Evolutionary conservation across 2,329 filamentous ascomycete genomes (phyloP), one percentile per base, ranked within the genome.

Genomic region (Mycosphaerella arachidis): DNA sequence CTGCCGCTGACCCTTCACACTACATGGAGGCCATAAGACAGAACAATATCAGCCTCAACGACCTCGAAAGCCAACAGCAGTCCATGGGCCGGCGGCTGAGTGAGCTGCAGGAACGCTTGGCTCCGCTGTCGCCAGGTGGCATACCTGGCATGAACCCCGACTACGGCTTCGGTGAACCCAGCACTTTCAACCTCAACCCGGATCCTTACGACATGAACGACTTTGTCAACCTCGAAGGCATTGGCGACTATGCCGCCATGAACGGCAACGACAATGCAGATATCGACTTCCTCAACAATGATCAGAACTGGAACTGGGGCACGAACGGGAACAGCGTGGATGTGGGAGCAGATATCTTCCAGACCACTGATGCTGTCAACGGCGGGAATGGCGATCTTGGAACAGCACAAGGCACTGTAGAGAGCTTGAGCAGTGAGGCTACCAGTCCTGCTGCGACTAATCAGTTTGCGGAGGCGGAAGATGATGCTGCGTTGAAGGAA

Each of bases 31-130:
- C 86, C 43, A 83, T 94, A 63, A 84, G 81, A 50, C 84, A 84
- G 61, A 92, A 88, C 4, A 83, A 88, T 30, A 90, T 94, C 55
- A 83, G 89, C 31, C 81, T 97, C 1, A 85, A 90, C 63, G 87
- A 87, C 48, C 80, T 96, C 68, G 90, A 95, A 71, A 84, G 93
- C 61, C 92, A 96, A 69, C 86, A 89, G 61, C 82, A 63, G 30
- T 46, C 54, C 20, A 55, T 63, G 27, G 61, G 58, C 7, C 27
- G 50, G 30, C 20, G 50, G n/a, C 50, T 52, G 6, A 52, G 50
- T n/a, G 50, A 52, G 20, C 30, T 52, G 3, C 27, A 29, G n/a
- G 50, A 30, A 16, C 12, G 50, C 29, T 30, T 52, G 50, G 50
- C 50, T 30, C 50, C 50, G 2, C 12, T 30, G 8, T 52, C 50